Conservation (phyloP, 164 flowering plant genomes). For the Liriodendron chinense region DNA sequence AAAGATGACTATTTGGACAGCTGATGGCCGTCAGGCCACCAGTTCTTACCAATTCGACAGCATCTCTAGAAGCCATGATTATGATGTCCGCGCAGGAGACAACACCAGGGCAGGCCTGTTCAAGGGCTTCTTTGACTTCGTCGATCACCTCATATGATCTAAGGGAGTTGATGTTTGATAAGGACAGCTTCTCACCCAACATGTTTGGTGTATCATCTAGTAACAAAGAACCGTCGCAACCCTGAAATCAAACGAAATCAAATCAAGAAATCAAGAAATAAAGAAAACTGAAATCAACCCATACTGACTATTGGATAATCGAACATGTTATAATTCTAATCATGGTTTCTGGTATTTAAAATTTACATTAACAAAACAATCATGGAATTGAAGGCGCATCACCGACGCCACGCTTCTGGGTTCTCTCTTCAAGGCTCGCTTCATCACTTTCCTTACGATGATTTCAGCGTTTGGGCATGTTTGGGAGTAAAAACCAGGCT, state of each 20-base stretch:
- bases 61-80: slow-evolving; percentile 97
- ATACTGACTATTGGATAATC: background rate
- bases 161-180: slow-evolving; percentile 80
- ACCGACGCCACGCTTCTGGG: slow-evolving; percentile 77
- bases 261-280: background rate
- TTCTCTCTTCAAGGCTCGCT: slow-evolving; percentile 53
- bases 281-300: too few relatives aligned
- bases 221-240: slow-evolving; percentile 88
- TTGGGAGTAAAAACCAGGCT: slow-evolving; percentile 53
- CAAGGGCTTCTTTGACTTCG: slow-evolving; percentile 62
- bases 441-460: slow-evolving; percentile 49
- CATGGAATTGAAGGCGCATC: slow-evolving; percentile 96
- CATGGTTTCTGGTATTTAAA: background rate
- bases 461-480: slow-evolving; percentile 73
- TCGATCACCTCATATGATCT: slow-evolving; percentile 85
- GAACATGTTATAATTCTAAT: too few relatives aligned
- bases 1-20: background rate
- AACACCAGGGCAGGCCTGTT: slow-evolving; percentile 57
- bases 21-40: background rate
- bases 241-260: slow-evolving; percentile 35
- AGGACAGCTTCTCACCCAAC: slow-evolving; percentile 76
- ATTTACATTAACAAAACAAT: slow-evolving; percentile 85
- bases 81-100: slow-evolving; percentile 96
- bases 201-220: slow-evolving; percentile 84
- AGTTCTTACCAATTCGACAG: slow-evolving; percentile 65